phyloP scores from a whole-genome alignment of 2,329 filamentous ascomycete species.

The Acephala macrosclerotiorum region DNA sequence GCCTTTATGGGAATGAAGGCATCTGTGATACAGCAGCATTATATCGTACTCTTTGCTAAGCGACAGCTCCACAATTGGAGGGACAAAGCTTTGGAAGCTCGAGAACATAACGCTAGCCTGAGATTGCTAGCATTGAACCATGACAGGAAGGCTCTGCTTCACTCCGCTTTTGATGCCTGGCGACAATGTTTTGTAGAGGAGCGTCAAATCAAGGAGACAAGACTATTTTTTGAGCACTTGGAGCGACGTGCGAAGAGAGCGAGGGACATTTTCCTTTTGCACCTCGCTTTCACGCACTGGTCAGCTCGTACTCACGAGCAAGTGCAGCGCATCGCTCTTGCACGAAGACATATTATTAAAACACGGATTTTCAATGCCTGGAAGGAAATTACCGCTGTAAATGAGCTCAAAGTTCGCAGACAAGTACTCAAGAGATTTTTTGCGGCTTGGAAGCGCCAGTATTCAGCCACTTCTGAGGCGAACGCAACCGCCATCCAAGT shows the following conservation, averaged over 20 bases:
- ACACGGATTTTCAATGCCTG: constrained; percentile 74
- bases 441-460: constrained; percentile 50
- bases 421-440: constrained; percentile 63
- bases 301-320: constrained; percentile 69
- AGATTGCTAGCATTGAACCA: constrained; percentile 54
- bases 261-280: constrained; percentile 69
- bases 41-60: constrained; percentile 27
- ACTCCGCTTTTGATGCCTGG: constrained; percentile 60
- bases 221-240: constrained; percentile 60
- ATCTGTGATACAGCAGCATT: constrained; percentile 36
- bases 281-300: constrained; percentile 75
- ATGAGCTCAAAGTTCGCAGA: constrained; percentile 53
- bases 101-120: constrained; percentile 48
- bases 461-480: constrained; percentile 35
- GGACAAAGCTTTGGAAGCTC: constrained; percentile 41
- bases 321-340: constrained; percentile 69
- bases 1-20: constrained; percentile 36
- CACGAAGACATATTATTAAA: constrained; percentile 74
- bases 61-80: constrained; percentile 37
- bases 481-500: constrained; percentile 40
- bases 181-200: constrained; percentile 44
- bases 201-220: constrained; percentile 48
- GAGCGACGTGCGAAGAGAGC: constrained; percentile 68
- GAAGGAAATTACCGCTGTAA: constrained; percentile 63
- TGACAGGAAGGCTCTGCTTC: constrained; percentile 59